These are phyloP conservation scores for Pyricularia pennisetigena DNA, from an alignment of 2,329 filamentous ascomycete genomes.

Conservation along the genomic window DNA sequence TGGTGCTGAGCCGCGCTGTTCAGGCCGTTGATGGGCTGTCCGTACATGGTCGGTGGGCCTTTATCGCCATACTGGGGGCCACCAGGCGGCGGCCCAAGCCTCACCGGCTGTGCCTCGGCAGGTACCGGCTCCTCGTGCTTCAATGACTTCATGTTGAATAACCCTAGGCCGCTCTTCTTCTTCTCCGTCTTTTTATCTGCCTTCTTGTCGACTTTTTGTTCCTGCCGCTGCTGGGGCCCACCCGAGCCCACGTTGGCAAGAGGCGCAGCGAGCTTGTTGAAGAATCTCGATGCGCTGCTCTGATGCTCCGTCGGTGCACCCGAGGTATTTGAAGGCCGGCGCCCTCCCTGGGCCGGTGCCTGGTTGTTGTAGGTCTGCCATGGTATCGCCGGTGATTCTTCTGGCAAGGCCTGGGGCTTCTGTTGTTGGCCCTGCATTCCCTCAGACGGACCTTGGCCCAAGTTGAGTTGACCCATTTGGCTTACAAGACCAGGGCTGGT, in stretches of 20 bases:
- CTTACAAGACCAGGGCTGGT: background rate
- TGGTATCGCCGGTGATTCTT: background rate
- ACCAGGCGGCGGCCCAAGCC: slow-evolving; percentile 13
- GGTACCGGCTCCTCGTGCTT: slow-evolving; percentile 13
- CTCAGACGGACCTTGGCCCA: background rate
- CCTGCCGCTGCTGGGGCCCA: slow-evolving; percentile 9
- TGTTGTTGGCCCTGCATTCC: slow-evolving; percentile 1
- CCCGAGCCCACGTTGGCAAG: background rate
- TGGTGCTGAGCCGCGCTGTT: slow-evolving; percentile 8
- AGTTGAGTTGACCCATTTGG: background rate
- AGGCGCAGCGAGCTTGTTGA: slow-evolving; percentile 6
- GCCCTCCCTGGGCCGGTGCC: background rate
- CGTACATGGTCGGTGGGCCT: slow-evolving; percentile 4
- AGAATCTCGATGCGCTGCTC: slow-evolving; percentile 10
- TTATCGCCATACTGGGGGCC: slow-evolving; percentile 12
- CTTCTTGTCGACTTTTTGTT: slow-evolving; percentile 12
- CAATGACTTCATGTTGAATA: slow-evolving; percentile 15
- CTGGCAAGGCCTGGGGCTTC: background rate
- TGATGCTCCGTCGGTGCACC: slow-evolving; percentile 8
- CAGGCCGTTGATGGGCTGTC: slow-evolving; percentile 2
- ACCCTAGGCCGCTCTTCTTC: slow-evolving; percentile 14
- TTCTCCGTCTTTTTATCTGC: slow-evolving; percentile 3
- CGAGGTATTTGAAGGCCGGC: background rate
- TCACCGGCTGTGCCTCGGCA: background rate
- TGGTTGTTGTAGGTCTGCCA: slow-evolving; percentile 2